These are phyloP conservation scores for Globisporangium abappressorium DNA, from an alignment of 352 stramenopile species.

Conservation along the genomic window DNA sequence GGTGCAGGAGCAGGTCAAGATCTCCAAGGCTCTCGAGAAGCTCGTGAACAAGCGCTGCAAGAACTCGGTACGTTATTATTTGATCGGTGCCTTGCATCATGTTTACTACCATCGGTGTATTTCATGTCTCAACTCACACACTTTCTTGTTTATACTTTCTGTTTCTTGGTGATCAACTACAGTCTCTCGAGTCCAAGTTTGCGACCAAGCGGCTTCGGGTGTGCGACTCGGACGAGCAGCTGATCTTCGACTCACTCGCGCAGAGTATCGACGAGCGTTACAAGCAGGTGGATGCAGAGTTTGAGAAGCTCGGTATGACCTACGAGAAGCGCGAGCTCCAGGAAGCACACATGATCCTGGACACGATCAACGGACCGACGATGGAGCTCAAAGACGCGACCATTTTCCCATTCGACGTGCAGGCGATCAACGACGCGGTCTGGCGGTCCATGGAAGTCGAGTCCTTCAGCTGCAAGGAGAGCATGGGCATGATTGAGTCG, in stretches of 20 bases:
- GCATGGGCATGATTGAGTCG: conserved; percentile 22
- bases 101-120: not conserved
- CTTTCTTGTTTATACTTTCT: not conserved
- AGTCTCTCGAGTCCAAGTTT: conserved; percentile 20
- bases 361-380: conserved; percentile 37
- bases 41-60: conserved; percentile 55
- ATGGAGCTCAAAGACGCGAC: conserved; percentile 53
- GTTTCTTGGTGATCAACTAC: not conserved
- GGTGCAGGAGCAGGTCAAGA: conserved; percentile 53
- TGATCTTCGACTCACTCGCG: conserved; percentile 34
- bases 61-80: conserved; percentile 19
- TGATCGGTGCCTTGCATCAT: not conserved
- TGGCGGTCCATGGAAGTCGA: conserved; percentile 42
- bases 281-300: conserved; percentile 36
- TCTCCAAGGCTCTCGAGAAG: conserved; percentile 56
- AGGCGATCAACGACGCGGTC: conserved; percentile 26
- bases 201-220: conserved; percentile 25
- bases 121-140: not conserved
- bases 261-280: conserved; percentile 30
- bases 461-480: conserved; percentile 28
- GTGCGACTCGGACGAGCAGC: conserved; percentile 34
- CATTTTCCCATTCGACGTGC: conserved; percentile 48
- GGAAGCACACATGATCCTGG: conserved; percentile 50
- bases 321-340: conserved; percentile 41
- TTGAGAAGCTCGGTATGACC: conserved; percentile 36